Conservation (phyloP, 2,329 filamentous ascomycete species). For the Lachnellula hyalina region DNA sequence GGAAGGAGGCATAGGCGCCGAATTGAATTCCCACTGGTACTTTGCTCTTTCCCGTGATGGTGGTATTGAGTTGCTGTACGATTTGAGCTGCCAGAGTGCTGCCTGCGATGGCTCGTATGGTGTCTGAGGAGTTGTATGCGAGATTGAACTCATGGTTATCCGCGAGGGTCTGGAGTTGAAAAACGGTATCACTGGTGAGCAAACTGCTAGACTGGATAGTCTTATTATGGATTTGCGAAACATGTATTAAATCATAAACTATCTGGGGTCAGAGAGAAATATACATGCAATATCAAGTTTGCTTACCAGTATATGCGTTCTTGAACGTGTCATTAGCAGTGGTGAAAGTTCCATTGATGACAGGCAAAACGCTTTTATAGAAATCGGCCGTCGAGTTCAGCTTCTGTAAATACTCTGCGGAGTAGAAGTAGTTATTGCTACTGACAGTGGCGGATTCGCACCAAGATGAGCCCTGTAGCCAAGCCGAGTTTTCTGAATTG, state of each 20-base stretch:
- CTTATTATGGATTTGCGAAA: constrained; percentile 54
- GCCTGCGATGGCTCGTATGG: constrained; percentile 53
- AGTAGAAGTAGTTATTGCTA: constrained; percentile 50
- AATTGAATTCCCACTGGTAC: constrained; percentile 49
- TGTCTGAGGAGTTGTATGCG: constrained; percentile 73
- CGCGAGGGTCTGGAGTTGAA: constrained; percentile 66
- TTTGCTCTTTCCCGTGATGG: constrained; percentile 41
- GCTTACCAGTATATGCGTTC: constrained; percentile 57
- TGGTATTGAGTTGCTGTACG: constrained; percentile 43
- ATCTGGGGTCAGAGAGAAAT: constrained; percentile 12
- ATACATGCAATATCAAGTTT: not conserved
- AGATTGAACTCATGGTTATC: constrained; percentile 77
- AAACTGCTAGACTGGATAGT: constrained; percentile 54
- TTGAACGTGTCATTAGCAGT: constrained; percentile 46
- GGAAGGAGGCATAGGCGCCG: constrained; percentile 56
- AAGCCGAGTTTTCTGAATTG: constrained; percentile 50
- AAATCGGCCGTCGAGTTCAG: constrained; percentile 54
- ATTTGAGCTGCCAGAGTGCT: constrained; percentile 43
- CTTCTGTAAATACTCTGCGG: constrained; percentile 40
- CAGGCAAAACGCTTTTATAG: constrained; percentile 48
- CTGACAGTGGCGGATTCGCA: constrained; percentile 51
- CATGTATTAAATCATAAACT: constrained; percentile 58
- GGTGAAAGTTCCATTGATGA: constrained; percentile 48
- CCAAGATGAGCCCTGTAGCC: constrained; percentile 54
- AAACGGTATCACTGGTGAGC: constrained; percentile 53